A percentile compares a stretch with the other conserved stretches of the same genome.
Conservation (phyloP, 2,329 filamentous ascomycete species). For the Ascochyta clinopodiicola region DNA sequence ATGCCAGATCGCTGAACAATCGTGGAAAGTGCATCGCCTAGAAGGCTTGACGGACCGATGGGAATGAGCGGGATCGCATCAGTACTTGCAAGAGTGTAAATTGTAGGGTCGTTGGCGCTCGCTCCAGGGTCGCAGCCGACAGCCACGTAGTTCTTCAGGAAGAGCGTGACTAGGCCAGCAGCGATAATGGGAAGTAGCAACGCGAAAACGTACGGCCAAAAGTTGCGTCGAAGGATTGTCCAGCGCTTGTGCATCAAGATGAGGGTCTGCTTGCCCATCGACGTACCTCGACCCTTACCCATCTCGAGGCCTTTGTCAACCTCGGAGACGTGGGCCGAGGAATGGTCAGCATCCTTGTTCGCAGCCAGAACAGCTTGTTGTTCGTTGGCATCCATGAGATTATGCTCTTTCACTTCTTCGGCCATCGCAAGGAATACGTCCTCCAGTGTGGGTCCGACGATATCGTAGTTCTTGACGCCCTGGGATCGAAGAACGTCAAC, state of each 20-base stretch:
- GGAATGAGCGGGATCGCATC: constrained; percentile 45
- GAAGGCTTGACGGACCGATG: constrained; percentile 47
- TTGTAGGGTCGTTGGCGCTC: constrained; percentile 39
- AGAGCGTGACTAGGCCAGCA: constrained; percentile 78
- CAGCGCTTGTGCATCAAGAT: constrained; percentile 80
- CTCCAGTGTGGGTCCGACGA: constrained; percentile 88
- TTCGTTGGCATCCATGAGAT: constrained; percentile 37
- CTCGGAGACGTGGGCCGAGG: constrained; percentile 40
- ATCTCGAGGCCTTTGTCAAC: constrained; percentile 53
- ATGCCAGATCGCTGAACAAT: constrained; percentile 40
- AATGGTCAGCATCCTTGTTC: constrained; percentile 30
- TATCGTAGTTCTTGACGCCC: constrained; percentile 78
- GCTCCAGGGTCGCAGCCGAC: constrained; percentile 55
- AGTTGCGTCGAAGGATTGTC: constrained; percentile 79
- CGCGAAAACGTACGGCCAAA: constrained; percentile 76
- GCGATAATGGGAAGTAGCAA: constrained; percentile 80
- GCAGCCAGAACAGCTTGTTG: constrained; percentile 21
- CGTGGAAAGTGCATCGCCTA: constrained; percentile 34
- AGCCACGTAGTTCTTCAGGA: constrained; percentile 65
- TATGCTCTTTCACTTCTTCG: constrained; percentile 73
- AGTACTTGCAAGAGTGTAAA: constrained; percentile 37
- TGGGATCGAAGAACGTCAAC: constrained; percentile 71
- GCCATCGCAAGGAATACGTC: constrained; percentile 89
- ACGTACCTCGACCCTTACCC: constrained; percentile 72
- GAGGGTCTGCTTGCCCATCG: constrained; percentile 71